Evolutionary conservation across 768 basidiomycete species (phyloP).

Genomic region (Phanerochaete carnosa): DNA sequence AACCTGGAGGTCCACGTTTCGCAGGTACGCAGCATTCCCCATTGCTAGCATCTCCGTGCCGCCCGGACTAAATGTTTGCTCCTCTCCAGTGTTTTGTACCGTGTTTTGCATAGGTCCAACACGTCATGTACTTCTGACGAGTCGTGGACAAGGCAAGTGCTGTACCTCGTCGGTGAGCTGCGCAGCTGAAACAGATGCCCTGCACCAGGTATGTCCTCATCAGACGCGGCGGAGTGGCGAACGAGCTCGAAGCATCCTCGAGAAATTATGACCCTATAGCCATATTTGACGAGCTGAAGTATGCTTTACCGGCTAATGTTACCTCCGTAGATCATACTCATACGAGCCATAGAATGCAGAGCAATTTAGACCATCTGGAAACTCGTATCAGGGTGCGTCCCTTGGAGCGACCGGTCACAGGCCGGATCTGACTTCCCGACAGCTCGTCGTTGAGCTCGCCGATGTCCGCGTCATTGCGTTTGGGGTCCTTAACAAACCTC

Average conservation of each 20-base stretch:
- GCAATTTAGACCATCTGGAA: constrained; percentile 61
- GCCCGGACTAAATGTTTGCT: constrained; percentile 7
- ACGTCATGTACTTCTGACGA: constrained; percentile 77
- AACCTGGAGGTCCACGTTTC: constrained; percentile 63
- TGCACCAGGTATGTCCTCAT: constrained; percentile 53
- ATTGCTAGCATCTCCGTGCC: neutral
- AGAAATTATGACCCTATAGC: constrained; percentile 62
- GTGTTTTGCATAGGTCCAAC: constrained; percentile 66
- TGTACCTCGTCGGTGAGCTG: neutral
- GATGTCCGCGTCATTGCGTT: constrained; percentile 74
- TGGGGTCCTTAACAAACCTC: constrained; percentile 59
- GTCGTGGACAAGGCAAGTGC: constrained; percentile 73
- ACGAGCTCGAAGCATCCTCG: constrained; percentile 65
- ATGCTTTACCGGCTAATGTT: constrained; percentile 17
- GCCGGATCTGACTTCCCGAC: neutral
- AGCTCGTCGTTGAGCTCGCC: constrained; percentile 67
- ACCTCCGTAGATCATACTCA: neutral
- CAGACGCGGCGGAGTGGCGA: constrained; percentile 73
- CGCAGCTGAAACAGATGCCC: neutral
- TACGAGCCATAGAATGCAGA: constrained; percentile 49
- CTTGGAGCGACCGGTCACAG: neutral
- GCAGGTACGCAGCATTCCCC: constrained; percentile 46
- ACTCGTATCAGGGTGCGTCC: constrained; percentile 60
- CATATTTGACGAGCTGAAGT: constrained; percentile 81
- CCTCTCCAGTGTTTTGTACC: constrained; percentile 48